A percentile compares a stretch with the other conserved stretches of the same genome.
These are phyloP conservation scores for Leccinum fibrillosum DNA, from an alignment of 768 basidiomycete species.

Conservation along the genomic window DNA sequence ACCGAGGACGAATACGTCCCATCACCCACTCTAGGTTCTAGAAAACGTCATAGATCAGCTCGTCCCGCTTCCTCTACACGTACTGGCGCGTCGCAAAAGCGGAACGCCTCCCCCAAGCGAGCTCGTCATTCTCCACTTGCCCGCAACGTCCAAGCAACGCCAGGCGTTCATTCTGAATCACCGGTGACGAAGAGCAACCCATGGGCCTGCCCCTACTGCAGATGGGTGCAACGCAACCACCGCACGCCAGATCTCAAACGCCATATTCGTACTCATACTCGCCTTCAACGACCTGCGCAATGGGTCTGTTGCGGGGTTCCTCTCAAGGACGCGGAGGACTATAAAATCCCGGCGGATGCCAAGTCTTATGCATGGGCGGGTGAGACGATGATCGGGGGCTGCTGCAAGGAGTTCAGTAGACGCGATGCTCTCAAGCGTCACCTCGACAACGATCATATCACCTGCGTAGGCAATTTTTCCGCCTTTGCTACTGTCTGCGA, in stretches of 20 bases:
- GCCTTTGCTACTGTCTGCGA: slow-evolving; percentile 27
- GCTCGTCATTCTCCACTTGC: slow-evolving; percentile 36
- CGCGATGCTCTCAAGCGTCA: slow-evolving; percentile 41
- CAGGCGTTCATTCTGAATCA: slow-evolving; percentile 14
- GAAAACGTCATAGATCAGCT: slow-evolving; percentile 32
- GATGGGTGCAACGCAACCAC: slow-evolving; percentile 45
- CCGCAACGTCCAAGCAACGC: slow-evolving; percentile 44
- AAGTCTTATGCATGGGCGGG: slow-evolving; percentile 28
- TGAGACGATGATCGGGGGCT: slow-evolving; percentile 35
- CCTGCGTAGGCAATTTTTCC: slow-evolving; percentile 32
- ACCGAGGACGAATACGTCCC: slow-evolving; percentile 47
- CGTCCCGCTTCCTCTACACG: neutral
- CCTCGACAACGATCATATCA: slow-evolving; percentile 35
- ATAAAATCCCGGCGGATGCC: slow-evolving; percentile 21
- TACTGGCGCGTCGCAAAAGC: slow-evolving; percentile 6
- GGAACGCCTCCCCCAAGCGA: slow-evolving; percentile 18
- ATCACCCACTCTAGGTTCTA: slow-evolving; percentile 30
- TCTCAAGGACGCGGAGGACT: slow-evolving; percentile 21
- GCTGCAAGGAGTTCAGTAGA: slow-evolving; percentile 36
- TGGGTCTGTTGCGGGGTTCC: slow-evolving; percentile 40
- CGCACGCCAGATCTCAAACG: slow-evolving; percentile 59
- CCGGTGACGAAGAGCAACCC: slow-evolving; percentile 31
- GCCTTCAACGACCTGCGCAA: slow-evolving; percentile 32
- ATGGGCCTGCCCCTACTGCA: slow-evolving; percentile 46
- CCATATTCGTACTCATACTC: slow-evolving; percentile 53